A percentile compares a stretch with the other conserved stretches of the same genome.
Conservation (phyloP, 768 basidiomycete species). For the Amanita muscaria region DNA sequence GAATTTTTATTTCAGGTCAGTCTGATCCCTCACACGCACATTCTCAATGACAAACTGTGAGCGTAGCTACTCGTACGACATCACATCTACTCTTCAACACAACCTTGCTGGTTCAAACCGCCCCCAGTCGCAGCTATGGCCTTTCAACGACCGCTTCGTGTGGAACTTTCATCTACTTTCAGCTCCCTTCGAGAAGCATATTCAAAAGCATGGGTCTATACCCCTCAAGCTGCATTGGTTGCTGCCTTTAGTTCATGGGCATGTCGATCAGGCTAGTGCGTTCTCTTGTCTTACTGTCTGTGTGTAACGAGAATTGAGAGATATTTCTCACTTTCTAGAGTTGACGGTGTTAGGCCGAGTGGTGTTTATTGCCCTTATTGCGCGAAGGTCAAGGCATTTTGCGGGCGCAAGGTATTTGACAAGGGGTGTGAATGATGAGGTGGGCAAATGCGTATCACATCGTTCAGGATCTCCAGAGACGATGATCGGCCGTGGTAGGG, state of each 20-base stretch:
- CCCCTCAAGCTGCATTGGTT: constrained; percentile 65
- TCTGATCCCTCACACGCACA: neutral
- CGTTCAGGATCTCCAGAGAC: neutral
- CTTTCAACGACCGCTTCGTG: constrained; percentile 81
- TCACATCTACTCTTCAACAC: constrained; percentile 91
- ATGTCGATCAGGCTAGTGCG: constrained; percentile 97
- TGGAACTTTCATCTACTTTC: constrained; percentile 91
- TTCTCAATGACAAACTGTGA: constrained; percentile 5
- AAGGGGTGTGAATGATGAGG: constrained; percentile 90
- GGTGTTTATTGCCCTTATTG: constrained; percentile 91
- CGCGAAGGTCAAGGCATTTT: constrained; percentile 87
- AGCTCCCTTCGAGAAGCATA: constrained; percentile 4
- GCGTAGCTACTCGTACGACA: constrained; percentile 85
- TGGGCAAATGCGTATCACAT: constrained; percentile 22
- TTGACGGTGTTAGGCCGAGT: constrained; percentile 84
- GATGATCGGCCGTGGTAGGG: constrained; percentile 44
- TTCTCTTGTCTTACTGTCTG: constrained; percentile 1
- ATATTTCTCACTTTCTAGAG: too few species aligned
- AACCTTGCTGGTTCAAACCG: constrained; percentile 65
- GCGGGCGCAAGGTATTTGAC: constrained; percentile 94
- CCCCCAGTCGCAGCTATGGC: constrained; percentile 39
- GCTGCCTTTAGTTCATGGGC: constrained; percentile 87
- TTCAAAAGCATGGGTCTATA: constrained; percentile 1
- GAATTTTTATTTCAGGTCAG: constrained; percentile 95
- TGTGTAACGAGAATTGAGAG: neutral